Base-by-base conservation (phyloP, 179 eudicot genomes). In the Sideroxylon spinosum region DNA sequence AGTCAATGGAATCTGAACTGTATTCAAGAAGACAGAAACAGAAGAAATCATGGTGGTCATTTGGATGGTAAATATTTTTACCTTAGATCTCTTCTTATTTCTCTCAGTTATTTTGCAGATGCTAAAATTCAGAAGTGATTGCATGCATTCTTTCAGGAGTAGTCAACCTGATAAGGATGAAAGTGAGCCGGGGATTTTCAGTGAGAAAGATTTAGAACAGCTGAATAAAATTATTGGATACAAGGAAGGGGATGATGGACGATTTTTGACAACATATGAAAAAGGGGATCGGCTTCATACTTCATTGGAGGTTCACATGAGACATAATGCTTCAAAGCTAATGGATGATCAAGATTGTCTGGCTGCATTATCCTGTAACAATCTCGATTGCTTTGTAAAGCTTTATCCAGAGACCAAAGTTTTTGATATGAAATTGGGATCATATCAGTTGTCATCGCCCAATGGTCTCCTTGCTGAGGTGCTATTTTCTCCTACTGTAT, bases 381-480 rank as follows among this genome's bases (percentile, higher is more conserved):
- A 86, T 76, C 89, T 96, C 71, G 91, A 83, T 80, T 94, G 94
- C 78, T 89, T 88, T 20, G 84, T 93, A 76, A 92, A 86, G 84
- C 85, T 96, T 76, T 94, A 90, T 85, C 76, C 88, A 46, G 99
- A 96, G 82, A 85, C 99, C 12, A 94, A 92, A 85, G 71, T 79
- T 82, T 90, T 96, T 82, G 97, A 94, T 81, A 53, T 94, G 85
- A 96, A 94, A 84, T 76, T 96, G 89, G 98, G 98, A 69, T 92
- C 99, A 76, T 96, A 96, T 85, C 89, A 85, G 69, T 86, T 96
- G 85, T 86, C 90, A 68, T 94, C 99, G 11, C 98, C 99, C 48
- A 86, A 82, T 85, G 99, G 99, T 81, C 91, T 94, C 77, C 87
- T 96, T 81, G 98, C 98, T 23, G 93, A 90, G 97, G 99, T 94